Base-by-base conservation (phyloP, 495 filamentous ascomycete species). In the Aspergillus nidulans region DNA sequence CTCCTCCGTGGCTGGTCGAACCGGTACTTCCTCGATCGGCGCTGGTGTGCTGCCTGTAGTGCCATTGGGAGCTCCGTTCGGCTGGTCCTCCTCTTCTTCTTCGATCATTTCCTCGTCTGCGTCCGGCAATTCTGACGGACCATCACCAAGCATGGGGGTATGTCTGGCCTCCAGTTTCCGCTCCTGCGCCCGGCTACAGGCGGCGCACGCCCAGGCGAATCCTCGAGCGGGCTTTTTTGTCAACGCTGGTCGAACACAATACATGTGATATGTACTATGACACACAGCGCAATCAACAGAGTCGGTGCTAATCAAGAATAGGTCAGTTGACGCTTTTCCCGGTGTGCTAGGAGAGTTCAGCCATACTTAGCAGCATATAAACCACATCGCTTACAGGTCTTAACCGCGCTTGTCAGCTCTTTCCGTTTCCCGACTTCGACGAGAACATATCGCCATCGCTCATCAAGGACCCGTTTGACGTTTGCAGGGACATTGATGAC, bases 211-310 rank as follows among this genome's bases (percentile, higher is more conserved):
- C 94, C 94, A 99, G 8, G 90, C 94, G 74, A 99, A 99, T 36
- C 94, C 94, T 69, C 94, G 86, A 42, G 94, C 95, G 18, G 94
- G 94, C 72, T 99, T 99, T 69, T 97, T 97, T 36, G 91, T 83
- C 54, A 99, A 69, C 34, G 89, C 90, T 28, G 94, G 94, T 52
- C 87, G 88, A 43, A 99, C 95, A 66, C 94, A 99, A 65, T 88
- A 89, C 94, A 99, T 97, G 73, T 99, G 94, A 74, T 97, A 99
- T 8, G 92, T 97, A 63, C 91, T 84, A 60, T 83, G 81, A 70
- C 94, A 99, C 50, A 95, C 89, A 25, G 95, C 94, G 69, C 94
- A 99, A 62, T 97, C 92, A 26, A 99, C 94, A 23, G 94, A 97
- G 69, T 97, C 90, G 63, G 87, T 85, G 60, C 91, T 92, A 67